Percentiles rank a stretch among this genome's conserved stretches.
These are phyloP conservation scores for Peterozyma toletana DNA, from an alignment of 805 yeast genomes.

Conservation along the genomic window DNA sequence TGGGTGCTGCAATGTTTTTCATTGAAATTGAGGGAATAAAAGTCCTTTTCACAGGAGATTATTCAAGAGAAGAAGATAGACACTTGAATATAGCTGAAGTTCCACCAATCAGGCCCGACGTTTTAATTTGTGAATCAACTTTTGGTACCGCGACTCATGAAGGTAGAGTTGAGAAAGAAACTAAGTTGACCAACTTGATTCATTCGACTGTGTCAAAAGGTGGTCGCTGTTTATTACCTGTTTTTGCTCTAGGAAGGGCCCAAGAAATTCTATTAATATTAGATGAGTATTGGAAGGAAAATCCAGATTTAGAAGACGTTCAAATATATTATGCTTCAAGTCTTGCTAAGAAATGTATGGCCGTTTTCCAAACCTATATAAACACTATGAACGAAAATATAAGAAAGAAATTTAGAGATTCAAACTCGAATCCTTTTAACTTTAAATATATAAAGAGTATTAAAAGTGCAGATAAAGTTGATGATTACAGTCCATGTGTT, in stretches of 20 bases:
- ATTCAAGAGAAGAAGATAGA: conserved; percentile 91
- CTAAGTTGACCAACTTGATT: conserved; percentile 69
- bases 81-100: conserved; percentile 94
- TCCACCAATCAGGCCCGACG: conserved; percentile 81
- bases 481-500: conserved; percentile 93
- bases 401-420: conserved; percentile 65
- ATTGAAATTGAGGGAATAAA: conserved; percentile 91
- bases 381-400: conserved; percentile 96
- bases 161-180: conserved; percentile 80
- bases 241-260: conserved; percentile 94
- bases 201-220: conserved; percentile 82
- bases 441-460: conserved; percentile 81
- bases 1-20: conserved; percentile 98
- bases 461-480: conserved; percentile 73
- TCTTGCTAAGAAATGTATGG: conserved; percentile 92
- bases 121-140: conserved; percentile 89
- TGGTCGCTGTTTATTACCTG: conserved; percentile 89
- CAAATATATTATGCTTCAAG: conserved; percentile 89
- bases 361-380: conserved; percentile 93
- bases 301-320: conserved; percentile 74
- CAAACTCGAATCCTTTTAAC: conserved; percentile 82
- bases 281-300: conserved; percentile 90
- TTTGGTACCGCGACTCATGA: conserved; percentile 98
- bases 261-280: conserved; percentile 85
- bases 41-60: conserved; percentile 91